Evolutionary conservation across 345 rosid genomes (phyloP).

Genomic region (Theobroma cacao): DNA sequence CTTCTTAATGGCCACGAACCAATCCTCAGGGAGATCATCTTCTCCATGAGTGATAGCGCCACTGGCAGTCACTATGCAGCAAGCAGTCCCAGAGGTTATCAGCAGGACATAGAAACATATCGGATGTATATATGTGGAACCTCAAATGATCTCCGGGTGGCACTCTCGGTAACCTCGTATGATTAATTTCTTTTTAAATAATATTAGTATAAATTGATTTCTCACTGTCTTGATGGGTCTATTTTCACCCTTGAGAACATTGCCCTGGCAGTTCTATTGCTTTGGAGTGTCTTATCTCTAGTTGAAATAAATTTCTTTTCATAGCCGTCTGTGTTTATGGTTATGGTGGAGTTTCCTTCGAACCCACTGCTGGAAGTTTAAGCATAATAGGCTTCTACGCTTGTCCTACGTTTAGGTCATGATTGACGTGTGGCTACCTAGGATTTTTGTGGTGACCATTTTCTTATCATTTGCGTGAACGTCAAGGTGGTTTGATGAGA

Average conservation of each 20-base stretch:
- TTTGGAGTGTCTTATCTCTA: not conserved
- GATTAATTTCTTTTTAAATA: conserved; percentile 39
- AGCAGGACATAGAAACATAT: conserved; percentile 73
- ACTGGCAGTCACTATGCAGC: conserved; percentile 59
- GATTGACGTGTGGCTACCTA: not conserved
- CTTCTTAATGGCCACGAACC: conserved; percentile 97
- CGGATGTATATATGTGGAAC: conserved; percentile 90
- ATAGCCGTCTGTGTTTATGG: not conserved
- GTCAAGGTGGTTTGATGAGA: not conserved
- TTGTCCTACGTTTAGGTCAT: not conserved
- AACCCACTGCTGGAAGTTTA: not conserved
- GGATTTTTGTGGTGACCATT: not conserved
- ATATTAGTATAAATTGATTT: not conserved
- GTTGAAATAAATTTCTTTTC: not conserved
- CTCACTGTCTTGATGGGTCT: not conserved
- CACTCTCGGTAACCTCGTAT: conserved; percentile 78
- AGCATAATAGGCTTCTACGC: not conserved
- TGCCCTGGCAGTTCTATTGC: not conserved
- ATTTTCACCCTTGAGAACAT: not conserved
- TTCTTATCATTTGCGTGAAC: not conserved
- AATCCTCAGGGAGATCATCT: conserved; percentile 69
- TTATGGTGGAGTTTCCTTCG: not conserved
- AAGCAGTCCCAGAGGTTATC: conserved; percentile 25
- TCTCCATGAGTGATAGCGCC: conserved; percentile 52
- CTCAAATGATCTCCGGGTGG: conserved; percentile 91